phyloP scores from a whole-genome alignment of 2,329 filamentous ascomycete species.

The Atkinsonella hypoxylon region DNA sequence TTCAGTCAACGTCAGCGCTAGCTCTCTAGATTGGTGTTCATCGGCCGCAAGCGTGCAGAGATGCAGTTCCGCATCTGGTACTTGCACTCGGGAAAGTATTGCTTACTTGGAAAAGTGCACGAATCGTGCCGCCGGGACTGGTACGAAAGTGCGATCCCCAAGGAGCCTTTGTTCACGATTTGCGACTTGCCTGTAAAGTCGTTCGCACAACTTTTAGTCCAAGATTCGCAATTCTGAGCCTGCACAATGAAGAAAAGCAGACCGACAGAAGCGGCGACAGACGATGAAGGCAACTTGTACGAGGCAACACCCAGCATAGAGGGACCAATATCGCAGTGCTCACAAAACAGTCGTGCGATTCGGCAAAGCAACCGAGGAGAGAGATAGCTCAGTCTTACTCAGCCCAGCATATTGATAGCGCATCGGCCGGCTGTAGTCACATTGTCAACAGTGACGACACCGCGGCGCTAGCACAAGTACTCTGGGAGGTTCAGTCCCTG shows the following conservation, averaged over 20 bases:
- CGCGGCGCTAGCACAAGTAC: background rate
- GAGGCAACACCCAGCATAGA: background rate
- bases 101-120: background rate
- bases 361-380: background rate
- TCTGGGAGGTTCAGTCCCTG: background rate
- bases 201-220: background rate
- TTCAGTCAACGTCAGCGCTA: background rate
- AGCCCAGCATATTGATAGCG: background rate
- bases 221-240: background rate
- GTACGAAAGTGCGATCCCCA: background rate
- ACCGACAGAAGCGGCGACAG: background rate
- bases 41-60: background rate
- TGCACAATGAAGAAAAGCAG: background rate
- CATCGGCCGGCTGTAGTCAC: background rate
- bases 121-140: background rate
- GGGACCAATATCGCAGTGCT: background rate
- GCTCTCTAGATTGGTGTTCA: background rate
- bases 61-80: background rate
- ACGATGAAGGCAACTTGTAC: background rate
- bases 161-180: background rate
- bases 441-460: slow-evolving; percentile 3
- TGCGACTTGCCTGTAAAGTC: background rate
- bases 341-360: background rate
- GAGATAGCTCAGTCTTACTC: background rate
- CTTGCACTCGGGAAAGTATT: background rate